A percentile compares a stretch with the other conserved stretches of the same genome.
Evolutionary conservation across 1,284 basidiomycete species (phyloP).

Genomic region (Neonothopanus nambi): DNA sequence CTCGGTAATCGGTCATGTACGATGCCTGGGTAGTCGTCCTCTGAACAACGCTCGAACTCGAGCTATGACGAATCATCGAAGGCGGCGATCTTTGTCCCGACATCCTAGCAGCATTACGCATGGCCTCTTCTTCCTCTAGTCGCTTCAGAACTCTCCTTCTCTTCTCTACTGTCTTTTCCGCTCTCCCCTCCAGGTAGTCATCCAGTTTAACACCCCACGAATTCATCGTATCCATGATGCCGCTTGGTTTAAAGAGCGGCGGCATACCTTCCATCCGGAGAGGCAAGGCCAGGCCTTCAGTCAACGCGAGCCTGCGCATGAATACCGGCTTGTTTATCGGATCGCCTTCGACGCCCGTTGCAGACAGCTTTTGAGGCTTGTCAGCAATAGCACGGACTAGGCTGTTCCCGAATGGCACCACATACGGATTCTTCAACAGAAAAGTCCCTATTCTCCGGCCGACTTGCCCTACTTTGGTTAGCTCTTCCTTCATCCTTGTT

Average conservation of each 20-base stretch:
- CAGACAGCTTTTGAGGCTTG: slow-evolving; percentile 14
- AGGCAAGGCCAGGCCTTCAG: slow-evolving; percentile 20
- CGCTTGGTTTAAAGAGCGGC: slow-evolving; percentile 20
- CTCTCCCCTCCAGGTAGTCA: slow-evolving; percentile 11
- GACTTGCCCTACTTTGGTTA: slow-evolving; percentile 12
- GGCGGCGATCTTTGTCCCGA: not conserved
- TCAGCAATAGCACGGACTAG: slow-evolving; percentile 19
- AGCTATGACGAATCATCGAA: not conserved
- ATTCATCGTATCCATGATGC: slow-evolving; percentile 23
- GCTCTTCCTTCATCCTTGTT: not conserved
- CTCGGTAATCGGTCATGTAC: not conserved
- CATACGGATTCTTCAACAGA: slow-evolving; percentile 15
- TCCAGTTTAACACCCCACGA: slow-evolving; percentile 21
- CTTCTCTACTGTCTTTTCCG: slow-evolving; percentile 14
- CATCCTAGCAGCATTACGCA: too few species aligned
- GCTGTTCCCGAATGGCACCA: slow-evolving; percentile 3
- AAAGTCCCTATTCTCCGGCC: slow-evolving; percentile 20
- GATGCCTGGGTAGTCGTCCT: not conserved
- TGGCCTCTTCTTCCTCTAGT: slow-evolving; percentile 12
- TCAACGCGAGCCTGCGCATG: slow-evolving; percentile 15
- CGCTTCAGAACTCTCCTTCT: slow-evolving; percentile 10
- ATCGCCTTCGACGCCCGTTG: not conserved
- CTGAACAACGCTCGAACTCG: not conserved
- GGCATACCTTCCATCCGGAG: slow-evolving; percentile 20
- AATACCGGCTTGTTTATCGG: not conserved